These are phyloP conservation scores for Pythium rhizo-oryzae DNA, from an alignment of 352 stramenopile species.

Conservation along the genomic window DNA sequence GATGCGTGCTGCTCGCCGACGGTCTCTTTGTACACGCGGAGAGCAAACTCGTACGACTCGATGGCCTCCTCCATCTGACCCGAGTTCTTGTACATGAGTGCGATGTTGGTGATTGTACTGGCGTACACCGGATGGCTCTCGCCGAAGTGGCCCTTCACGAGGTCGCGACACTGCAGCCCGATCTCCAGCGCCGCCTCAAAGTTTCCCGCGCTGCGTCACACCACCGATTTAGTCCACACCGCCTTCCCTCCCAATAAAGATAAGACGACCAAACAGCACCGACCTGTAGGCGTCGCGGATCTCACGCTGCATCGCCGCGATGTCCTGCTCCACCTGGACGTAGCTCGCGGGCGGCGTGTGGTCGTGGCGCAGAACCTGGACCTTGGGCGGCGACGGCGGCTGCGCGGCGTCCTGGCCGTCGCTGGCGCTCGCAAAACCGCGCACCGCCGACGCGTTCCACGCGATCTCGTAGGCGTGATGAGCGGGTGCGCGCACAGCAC, in stretches of 20 bases:
- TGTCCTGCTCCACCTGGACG: slow-evolving; percentile 78
- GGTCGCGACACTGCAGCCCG: slow-evolving; percentile 68
- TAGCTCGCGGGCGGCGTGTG: slow-evolving; percentile 61
- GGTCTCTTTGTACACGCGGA: slow-evolving; percentile 80
- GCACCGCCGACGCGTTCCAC: background rate
- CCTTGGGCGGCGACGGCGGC: slow-evolving; percentile 23
- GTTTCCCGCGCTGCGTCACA: slow-evolving; percentile 49
- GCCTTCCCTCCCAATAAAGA: background rate
- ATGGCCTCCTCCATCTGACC: slow-evolving; percentile 75
- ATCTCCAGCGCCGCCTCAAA: slow-evolving; percentile 69
- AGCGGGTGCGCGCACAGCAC: background rate
- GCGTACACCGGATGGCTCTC: slow-evolving; percentile 80
- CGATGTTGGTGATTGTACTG: slow-evolving; percentile 87
- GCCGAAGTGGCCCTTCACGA: slow-evolving; percentile 75
- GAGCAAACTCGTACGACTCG: slow-evolving; percentile 79
- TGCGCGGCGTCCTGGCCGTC: slow-evolving; percentile 21
- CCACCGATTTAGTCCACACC: background rate
- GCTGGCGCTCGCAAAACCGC: slow-evolving; percentile 23
- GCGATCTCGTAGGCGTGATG: background rate
- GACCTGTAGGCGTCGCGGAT: slow-evolving; percentile 86
- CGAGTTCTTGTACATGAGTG: slow-evolving; percentile 89
- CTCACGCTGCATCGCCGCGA: slow-evolving; percentile 78
- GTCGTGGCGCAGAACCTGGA: slow-evolving; percentile 71
- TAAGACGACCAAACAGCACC: slow-evolving; percentile 8
- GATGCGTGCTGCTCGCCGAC: slow-evolving; percentile 84